Evolutionary conservation across 2,329 filamentous ascomycete species (phyloP).

Genomic region (Dactylellina drechsleri): DNA sequence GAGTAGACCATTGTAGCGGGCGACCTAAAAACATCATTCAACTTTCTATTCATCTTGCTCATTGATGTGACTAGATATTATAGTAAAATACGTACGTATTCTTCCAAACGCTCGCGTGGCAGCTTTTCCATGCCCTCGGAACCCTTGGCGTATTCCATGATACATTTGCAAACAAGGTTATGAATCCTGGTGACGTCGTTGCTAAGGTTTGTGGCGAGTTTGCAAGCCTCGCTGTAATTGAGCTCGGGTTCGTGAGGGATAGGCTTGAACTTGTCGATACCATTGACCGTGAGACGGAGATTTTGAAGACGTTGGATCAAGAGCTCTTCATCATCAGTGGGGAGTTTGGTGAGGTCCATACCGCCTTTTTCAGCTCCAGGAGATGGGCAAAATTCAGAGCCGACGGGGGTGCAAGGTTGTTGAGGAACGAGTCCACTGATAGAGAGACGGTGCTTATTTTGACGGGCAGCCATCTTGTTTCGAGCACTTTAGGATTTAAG

Average conservation of each 20-base stretch:
- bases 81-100: conserved; percentile 12
- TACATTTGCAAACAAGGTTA: conserved; percentile 9
- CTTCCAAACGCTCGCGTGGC: conserved; percentile 12
- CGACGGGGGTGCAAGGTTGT: conserved; percentile 16
- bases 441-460: conserved; percentile 13
- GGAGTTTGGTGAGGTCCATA: background rate
- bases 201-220: background rate
- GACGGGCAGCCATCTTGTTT: background rate
- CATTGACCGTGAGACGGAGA: conserved; percentile 1
- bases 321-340: conserved; percentile 2
- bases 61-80: background rate
- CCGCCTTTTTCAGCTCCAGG: background rate
- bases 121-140: background rate
- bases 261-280: conserved; percentile 5
- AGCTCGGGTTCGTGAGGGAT: background rate
- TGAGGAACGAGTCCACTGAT: conserved; percentile 25
- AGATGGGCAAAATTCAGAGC: conserved; percentile 5
- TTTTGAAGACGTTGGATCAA: background rate
- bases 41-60: background rate
- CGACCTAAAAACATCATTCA: conserved; percentile 4
- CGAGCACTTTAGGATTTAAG: too few relatives aligned
- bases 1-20: conserved; percentile 17
- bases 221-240: conserved; percentile 11
- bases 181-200: conserved; percentile 22
- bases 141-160: background rate